A percentile compares a stretch with the other conserved stretches of the same genome.
These are phyloP conservation scores for Lactarius hengduanensis DNA, from an alignment of 768 basidiomycete genomes.

Conservation along the genomic window DNA sequence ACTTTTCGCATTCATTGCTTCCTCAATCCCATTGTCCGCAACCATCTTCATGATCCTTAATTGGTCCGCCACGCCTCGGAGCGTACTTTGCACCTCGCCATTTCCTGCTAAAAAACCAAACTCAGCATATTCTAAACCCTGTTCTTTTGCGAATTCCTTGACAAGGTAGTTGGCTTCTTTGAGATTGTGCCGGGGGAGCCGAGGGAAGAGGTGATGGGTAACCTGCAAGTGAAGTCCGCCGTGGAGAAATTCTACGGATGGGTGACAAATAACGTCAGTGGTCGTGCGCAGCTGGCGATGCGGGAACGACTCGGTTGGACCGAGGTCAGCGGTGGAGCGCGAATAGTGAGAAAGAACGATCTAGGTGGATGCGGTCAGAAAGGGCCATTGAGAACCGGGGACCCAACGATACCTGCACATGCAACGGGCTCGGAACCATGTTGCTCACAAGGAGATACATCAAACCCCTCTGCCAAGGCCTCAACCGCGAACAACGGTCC, in stretches of 20 bases:
- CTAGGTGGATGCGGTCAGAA: conserved; percentile 37
- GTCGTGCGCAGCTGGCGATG: conserved; percentile 97
- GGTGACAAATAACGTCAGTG: conserved; percentile 87
- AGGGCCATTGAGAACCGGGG: conserved; percentile 9
- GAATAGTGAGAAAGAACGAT: conserved; percentile 98
- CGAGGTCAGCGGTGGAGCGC: conserved; percentile 89
- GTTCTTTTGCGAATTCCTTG: conserved; percentile 83
- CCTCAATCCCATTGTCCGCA: conserved; percentile 68
- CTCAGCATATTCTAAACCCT: conserved; percentile 84
- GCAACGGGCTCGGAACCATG: conserved; percentile 83
- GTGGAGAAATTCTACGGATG: conserved; percentile 83
- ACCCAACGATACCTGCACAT: conserved; percentile 72
- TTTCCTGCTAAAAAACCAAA: conserved; percentile 91
- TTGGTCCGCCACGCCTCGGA: conserved; percentile 86
- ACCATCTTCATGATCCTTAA: conserved; percentile 79
- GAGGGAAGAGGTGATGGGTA: conserved; percentile 95
- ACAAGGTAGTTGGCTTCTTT: conserved; percentile 78
- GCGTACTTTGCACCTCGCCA: conserved; percentile 74
- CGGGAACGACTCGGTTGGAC: conserved; percentile 87
- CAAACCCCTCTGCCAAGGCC: conserved; percentile 66
- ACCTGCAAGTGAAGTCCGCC: conserved; percentile 98
- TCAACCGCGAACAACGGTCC: conserved; percentile 66
- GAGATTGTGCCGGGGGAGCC: conserved; percentile 92
- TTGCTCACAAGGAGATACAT: conserved; percentile 84
- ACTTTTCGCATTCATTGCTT: conserved; percentile 54